These are phyloP conservation scores for Zychaea mexicana DNA, from an alignment of 371 early-diverging fungal species.

Conservation along the genomic window DNA sequence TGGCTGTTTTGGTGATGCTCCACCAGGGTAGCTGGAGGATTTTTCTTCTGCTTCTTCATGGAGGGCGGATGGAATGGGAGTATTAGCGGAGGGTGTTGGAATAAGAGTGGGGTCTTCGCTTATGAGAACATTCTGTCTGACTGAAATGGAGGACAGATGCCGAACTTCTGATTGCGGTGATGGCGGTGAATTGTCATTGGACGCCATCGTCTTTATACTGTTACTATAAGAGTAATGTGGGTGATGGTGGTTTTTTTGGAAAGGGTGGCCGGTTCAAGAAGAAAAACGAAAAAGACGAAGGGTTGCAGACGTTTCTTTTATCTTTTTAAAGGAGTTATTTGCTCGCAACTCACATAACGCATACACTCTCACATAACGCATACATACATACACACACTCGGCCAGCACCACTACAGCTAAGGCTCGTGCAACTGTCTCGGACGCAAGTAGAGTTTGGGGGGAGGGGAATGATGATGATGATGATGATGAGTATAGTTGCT, in stretches of 20 bases:
- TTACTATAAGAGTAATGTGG: no score
- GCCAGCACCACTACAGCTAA: no score
- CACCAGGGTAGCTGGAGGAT: background rate
- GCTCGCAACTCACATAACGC: background rate
- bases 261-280: background rate
- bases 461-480: background rate
- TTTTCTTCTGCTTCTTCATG: background rate
- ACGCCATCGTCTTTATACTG: slow-evolving; percentile 6
- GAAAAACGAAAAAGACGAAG: background rate
- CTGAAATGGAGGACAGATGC: slow-evolving; percentile 14
- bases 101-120: slow-evolving; percentile 22
- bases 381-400: background rate
- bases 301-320: background rate
- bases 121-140: slow-evolving; percentile 8
- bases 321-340: slow-evolving; percentile 9
- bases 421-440: slow-evolving; percentile 15
- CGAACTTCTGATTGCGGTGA: slow-evolving; percentile 8
- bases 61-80: slow-evolving; percentile 11
- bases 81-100: slow-evolving; percentile 8
- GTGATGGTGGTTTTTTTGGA: background rate
- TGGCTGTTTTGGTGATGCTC: no score
- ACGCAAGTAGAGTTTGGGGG: background rate
- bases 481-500: slow-evolving; percentile 1
- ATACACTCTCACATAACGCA: background rate
- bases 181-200: slow-evolving; percentile 12